These are phyloP conservation scores for Sonneratia caseolaris DNA, from an alignment of 345 rosid species.

Conservation along the genomic window DNA sequence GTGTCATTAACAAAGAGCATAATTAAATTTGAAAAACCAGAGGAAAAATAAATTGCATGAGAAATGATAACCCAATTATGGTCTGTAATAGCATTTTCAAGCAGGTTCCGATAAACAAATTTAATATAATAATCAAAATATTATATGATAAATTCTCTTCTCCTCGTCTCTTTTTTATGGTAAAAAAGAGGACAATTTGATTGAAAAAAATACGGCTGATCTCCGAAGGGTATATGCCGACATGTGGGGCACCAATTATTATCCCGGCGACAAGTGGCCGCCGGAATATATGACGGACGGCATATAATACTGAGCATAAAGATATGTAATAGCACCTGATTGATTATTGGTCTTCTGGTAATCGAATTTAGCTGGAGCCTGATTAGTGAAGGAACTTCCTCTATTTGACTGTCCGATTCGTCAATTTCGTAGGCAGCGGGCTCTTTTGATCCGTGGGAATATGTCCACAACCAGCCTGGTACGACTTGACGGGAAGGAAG, in stretches of 20 bases:
- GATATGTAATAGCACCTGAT: conserved; percentile 5
- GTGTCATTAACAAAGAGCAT: too few relatives aligned
- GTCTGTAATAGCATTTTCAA: neutral
- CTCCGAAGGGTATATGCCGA: neutral
- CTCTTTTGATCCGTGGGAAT: too few relatives aligned
- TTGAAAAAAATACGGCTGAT: neutral
- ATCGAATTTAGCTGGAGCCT: neutral
- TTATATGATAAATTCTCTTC: too few relatives aligned
- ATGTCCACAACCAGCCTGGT: too few relatives aligned
- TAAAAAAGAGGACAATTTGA: neutral
- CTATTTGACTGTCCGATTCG: too few relatives aligned
- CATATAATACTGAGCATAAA: conserved; percentile 3
- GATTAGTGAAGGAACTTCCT: too few relatives aligned
- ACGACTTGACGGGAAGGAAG: too few relatives aligned
- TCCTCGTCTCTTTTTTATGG: too few relatives aligned
- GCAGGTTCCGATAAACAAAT: neutral
- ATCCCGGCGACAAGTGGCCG: conserved; percentile 25
- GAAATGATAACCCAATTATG: conserved; percentile 2
- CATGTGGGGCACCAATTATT: conserved; percentile 9
- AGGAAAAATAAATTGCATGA: neutral
- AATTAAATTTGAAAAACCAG: too few relatives aligned
- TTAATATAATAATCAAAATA: too few relatives aligned
- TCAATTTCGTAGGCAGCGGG: too few relatives aligned
- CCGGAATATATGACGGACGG: conserved; percentile 21
- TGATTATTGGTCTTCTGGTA: neutral